Percentiles rank a stretch among this genome's conserved stretches.
Evolutionary conservation across 495 filamentous ascomycete genomes (phyloP).

Genomic region (Elasticomyces elasticus): DNA sequence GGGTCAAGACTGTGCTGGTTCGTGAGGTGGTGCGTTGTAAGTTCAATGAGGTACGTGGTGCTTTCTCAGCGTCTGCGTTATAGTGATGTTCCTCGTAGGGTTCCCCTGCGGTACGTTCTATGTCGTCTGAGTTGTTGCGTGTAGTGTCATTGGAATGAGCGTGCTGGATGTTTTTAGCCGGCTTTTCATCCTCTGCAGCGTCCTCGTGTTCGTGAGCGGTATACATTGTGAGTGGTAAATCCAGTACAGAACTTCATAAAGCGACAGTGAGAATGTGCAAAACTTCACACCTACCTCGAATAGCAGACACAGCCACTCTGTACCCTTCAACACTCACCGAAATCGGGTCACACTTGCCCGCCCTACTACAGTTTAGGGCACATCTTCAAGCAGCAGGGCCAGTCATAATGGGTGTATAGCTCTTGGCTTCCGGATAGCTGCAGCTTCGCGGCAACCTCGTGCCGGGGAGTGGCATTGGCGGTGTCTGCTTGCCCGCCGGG

Average conservation of each 20-base stretch:
- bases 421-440: not conserved
- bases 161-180: not conserved
- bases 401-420: not conserved
- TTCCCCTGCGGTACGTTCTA: not conserved
- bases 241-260: not conserved
- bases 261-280: not conserved
- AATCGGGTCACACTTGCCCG: not conserved
- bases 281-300: not conserved
- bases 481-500: too few relatives aligned
- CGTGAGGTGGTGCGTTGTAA: slow-evolving; percentile 8
- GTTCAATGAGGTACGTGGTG: not conserved
- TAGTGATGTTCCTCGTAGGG: not conserved
- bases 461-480: not conserved
- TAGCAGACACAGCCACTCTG: not conserved
- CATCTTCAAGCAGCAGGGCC: not conserved
- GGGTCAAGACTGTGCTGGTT: slow-evolving; percentile 11
- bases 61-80: not conserved
- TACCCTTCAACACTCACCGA: not conserved
- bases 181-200: not conserved
- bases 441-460: not conserved
- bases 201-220: not conserved
- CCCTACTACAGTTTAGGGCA: not conserved
- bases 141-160: not conserved
- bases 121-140: not conserved
- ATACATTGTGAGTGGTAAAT: not conserved